These are phyloP conservation scores for Pseudocercospora pini-densiflorae DNA, from an alignment of 2,329 filamentous ascomycete genomes.

Conservation along the genomic window DNA sequence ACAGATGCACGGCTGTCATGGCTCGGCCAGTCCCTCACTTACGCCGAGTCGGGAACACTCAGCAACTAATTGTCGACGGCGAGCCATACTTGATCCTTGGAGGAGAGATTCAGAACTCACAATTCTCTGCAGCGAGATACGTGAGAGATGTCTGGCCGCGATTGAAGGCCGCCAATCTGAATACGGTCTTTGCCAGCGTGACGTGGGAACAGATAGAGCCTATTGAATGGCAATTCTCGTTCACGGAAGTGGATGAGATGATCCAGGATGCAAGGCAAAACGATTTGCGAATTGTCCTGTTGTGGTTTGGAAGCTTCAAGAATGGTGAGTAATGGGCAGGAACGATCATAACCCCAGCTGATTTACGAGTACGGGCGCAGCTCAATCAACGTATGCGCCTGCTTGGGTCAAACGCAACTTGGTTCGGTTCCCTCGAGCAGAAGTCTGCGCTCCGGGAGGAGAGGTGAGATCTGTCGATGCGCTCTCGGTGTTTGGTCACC, in stretches of 20 bases:
- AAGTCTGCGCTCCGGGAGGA: constrained; percentile 28
- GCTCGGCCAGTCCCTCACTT: constrained; percentile 9
- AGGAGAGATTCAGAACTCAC: constrained; percentile 55
- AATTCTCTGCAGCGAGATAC: constrained; percentile 49
- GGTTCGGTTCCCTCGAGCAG: constrained; percentile 39
- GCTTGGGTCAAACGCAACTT: constrained; percentile 45
- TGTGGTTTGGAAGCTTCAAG: constrained; percentile 57
- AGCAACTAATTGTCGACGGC: constrained; percentile 51
- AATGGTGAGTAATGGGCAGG: constrained; percentile 38
- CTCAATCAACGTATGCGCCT: constrained; percentile 45
- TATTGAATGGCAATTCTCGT: constrained; percentile 50
- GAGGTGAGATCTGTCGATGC: constrained; percentile 33
- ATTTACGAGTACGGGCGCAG: neutral
- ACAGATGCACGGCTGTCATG: neutral
- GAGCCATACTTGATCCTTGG: constrained; percentile 51
- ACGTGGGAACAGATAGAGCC: constrained; percentile 56
- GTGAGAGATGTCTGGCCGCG: constrained; percentile 53
- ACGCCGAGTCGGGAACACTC: constrained; percentile 19
- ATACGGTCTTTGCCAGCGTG: constrained; percentile 52
- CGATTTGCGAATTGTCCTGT: constrained; percentile 46
- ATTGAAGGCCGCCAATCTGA: constrained; percentile 47
- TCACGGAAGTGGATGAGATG: constrained; percentile 47
- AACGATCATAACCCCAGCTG: neutral
- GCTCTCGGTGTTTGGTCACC: constrained; percentile 45
- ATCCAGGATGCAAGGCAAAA: constrained; percentile 46